These are phyloP conservation scores for Pseudogymnoascus sp. DNA, from an alignment of 2,329 filamentous ascomycete genomes.

Conservation along the genomic window DNA sequence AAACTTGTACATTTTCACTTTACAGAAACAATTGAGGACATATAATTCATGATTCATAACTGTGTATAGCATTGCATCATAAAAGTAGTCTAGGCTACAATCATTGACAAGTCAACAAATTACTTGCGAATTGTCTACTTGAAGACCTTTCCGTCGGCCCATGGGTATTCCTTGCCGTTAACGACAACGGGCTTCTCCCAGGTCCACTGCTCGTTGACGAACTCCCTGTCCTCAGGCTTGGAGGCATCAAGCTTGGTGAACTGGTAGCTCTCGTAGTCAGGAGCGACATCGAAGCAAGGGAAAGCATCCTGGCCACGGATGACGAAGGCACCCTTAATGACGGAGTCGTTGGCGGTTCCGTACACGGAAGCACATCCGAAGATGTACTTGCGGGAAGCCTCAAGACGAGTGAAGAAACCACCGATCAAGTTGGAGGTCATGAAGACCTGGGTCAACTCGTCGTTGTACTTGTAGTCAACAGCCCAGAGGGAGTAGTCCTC, in stretches of 20 bases:
- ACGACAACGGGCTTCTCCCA: constrained; percentile 81
- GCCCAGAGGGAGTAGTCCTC: constrained; percentile 95
- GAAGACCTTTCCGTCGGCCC: constrained; percentile 95
- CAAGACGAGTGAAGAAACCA: constrained; percentile 95
- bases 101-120: constrained; percentile 10
- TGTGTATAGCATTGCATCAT: constrained; percentile 10
- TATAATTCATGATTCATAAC: constrained; percentile 8
- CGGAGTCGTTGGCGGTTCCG: constrained; percentile 77
- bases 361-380: constrained; percentile 89
- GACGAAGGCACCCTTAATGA: constrained; percentile 90
- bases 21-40: not conserved
- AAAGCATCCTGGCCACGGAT: constrained; percentile 82
- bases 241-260: constrained; percentile 93
- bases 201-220: constrained; percentile 79
- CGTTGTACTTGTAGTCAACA: constrained; percentile 97
- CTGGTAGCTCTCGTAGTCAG: constrained; percentile 91
- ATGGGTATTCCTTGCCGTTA: constrained; percentile 80
- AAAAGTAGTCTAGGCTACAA: constrained; percentile 12
- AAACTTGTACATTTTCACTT: not conserved
- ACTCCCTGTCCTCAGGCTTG: constrained; percentile 77
- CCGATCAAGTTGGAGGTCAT: constrained; percentile 99
- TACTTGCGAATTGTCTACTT: constrained; percentile 59
- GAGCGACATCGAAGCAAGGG: constrained; percentile 91
- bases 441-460: constrained; percentile 94
- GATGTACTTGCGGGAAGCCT: constrained; percentile 95